Percentiles rank a stretch among this genome's conserved stretches.
These are phyloP conservation scores for Malus hybrid DNA, from an alignment of 331 rosid genomes.

Conservation along the genomic window DNA sequence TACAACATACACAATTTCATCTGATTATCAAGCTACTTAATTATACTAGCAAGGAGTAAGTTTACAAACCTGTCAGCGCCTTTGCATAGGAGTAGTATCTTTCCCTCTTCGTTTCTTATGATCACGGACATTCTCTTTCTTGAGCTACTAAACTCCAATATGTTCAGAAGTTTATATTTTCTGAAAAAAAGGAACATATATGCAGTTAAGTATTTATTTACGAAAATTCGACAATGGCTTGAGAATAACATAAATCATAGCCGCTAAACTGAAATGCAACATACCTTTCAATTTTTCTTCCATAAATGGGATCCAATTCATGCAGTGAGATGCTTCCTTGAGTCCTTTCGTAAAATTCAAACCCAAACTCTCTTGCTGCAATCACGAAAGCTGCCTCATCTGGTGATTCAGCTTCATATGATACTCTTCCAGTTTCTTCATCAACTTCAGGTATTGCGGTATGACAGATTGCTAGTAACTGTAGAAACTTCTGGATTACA, in stretches of 20 bases:
- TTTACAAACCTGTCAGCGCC: slow-evolving; percentile 93
- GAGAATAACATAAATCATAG: not conserved
- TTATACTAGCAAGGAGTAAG: not conserved
- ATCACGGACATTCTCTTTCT: slow-evolving; percentile 95
- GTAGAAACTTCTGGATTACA: slow-evolving; percentile 58
- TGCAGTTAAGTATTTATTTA: slow-evolving; percentile 5
- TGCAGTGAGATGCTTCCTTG: slow-evolving; percentile 53
- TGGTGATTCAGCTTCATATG: slow-evolving; percentile 98
- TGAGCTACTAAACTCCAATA: slow-evolving; percentile 87
- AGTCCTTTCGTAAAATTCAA: slow-evolving; percentile 75
- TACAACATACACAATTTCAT: not conserved
- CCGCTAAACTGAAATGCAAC: slow-evolving; percentile 9
- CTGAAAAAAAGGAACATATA: slow-evolving; percentile 36
- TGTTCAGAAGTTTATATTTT: slow-evolving; percentile 53
- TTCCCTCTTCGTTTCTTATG: slow-evolving; percentile 58
- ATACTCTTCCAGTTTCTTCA: slow-evolving; percentile 58
- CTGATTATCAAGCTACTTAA: not conserved
- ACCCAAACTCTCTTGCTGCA: slow-evolving; percentile 94
- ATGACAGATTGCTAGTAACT: slow-evolving; percentile 74
- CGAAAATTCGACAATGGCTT: not conserved
- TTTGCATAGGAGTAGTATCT: slow-evolving; percentile 67
- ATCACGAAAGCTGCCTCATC: slow-evolving; percentile 98
- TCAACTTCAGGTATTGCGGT: slow-evolving; percentile 93
- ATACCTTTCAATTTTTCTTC: slow-evolving; percentile 44
- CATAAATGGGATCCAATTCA: slow-evolving; percentile 48